phyloP scores from a whole-genome alignment of 2,329 filamentous ascomycete genomes.

The Beauveria caledonica region DNA sequence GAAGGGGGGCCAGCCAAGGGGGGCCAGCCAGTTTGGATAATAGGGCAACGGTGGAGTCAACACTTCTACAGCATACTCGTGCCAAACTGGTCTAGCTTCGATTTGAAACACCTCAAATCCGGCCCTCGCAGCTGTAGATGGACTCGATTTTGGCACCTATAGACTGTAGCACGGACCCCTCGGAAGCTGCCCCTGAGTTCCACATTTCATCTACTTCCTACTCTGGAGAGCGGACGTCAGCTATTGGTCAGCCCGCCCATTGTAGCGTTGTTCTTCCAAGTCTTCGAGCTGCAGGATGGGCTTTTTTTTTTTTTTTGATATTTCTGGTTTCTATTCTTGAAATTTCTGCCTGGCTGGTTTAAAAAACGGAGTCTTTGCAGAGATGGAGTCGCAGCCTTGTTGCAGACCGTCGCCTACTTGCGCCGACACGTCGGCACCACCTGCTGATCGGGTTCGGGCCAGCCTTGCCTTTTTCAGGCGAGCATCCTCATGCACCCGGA shows the following conservation, averaged over 20 bases:
- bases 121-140: not conserved
- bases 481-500: not conserved
- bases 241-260: not conserved
- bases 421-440: not conserved
- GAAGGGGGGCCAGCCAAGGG: not conserved
- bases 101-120: conserved; percentile 5
- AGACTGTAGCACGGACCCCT: not conserved
- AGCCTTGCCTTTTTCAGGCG: not conserved
- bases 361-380: not conserved
- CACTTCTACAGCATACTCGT: not conserved
- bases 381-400: not conserved
- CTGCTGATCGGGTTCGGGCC: not conserved
- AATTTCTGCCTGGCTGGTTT: not conserved
- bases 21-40: not conserved
- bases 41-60: not conserved
- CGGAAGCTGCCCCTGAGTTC: not conserved
- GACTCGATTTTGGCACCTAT: not conserved
- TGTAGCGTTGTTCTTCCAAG: not conserved
- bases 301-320: not conserved
- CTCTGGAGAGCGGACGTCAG: not conserved
- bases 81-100: not conserved
- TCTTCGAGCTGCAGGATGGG: not conserved
- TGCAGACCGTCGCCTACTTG: not conserved
- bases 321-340: not conserved
- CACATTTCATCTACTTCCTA: conserved; percentile 10